Percentiles rank a stretch among this genome's conserved stretches.
Conservation (phyloP, 768 basidiomycete species). For the Chiua virens region DNA sequence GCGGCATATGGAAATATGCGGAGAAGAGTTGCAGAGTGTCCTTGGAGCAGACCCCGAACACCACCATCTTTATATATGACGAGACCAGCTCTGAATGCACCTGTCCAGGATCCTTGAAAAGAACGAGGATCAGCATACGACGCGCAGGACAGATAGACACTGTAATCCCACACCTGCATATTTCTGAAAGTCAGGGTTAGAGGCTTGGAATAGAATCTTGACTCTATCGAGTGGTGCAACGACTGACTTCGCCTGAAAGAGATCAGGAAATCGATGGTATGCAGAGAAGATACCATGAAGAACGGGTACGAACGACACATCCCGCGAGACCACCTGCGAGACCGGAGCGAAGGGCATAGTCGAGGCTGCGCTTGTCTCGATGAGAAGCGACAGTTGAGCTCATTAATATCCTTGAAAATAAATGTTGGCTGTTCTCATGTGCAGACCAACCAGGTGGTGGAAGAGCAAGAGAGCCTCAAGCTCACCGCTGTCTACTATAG, state of each 20-base stretch:
- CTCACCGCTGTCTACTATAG: too few relatives aligned
- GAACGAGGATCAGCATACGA: constrained; percentile 5
- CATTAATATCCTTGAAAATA: constrained; percentile 25
- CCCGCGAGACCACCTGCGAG: constrained; percentile 93
- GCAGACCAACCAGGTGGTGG: not conserved
- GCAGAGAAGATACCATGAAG: constrained; percentile 3
- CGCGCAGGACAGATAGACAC: constrained; percentile 21
- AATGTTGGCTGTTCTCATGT: constrained; percentile 7
- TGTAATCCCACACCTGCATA: constrained; percentile 70
- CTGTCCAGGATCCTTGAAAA: constrained; percentile 77
- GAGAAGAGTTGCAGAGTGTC: constrained; percentile 92
- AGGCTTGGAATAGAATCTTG: constrained; percentile 98
- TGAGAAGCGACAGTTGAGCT: constrained; percentile 35
- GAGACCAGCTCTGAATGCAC: constrained; percentile 73
- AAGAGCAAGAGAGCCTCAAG: not conserved
- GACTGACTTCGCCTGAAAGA: constrained; percentile 80
- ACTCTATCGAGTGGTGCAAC: constrained; percentile 97
- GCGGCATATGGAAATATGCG: constrained; percentile 97
- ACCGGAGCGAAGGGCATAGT: constrained; percentile 75
- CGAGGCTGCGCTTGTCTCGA: constrained; percentile 54
- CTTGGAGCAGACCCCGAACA: constrained; percentile 83
- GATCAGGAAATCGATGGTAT: constrained; percentile 6
- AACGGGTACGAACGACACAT: constrained; percentile 68
- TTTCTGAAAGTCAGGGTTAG: constrained; percentile 91
- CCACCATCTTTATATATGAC: constrained; percentile 72